Percentiles rank a stretch among this genome's conserved stretches.
phyloP scores from a whole-genome alignment of 2,329 filamentous ascomycete genomes.

The Pseudogymnoascus sp. region DNA sequence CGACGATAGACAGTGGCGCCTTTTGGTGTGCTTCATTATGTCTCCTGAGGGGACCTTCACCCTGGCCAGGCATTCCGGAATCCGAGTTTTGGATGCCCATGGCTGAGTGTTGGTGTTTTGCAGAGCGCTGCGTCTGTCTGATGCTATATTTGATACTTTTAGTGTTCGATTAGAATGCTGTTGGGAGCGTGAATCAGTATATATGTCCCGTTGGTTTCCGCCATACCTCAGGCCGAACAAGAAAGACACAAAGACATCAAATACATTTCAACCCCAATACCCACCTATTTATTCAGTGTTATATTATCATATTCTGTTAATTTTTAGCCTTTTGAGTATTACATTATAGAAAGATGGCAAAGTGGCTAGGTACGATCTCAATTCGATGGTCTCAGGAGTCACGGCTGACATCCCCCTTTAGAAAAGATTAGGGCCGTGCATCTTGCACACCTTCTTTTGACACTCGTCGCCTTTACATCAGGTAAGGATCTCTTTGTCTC shows the following conservation, averaged over 20 bases:
- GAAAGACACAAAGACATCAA: neutral
- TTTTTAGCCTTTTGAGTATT: neutral
- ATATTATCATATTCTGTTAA: neutral
- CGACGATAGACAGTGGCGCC: neutral
- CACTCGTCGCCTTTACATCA: neutral
- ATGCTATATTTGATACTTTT: neutral
- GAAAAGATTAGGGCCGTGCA: neutral
- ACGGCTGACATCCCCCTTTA: neutral
- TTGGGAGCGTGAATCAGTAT: conserved; percentile 1
- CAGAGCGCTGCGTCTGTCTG: neutral
- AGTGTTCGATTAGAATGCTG: neutral
- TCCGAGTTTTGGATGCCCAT: neutral
- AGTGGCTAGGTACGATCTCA: neutral
- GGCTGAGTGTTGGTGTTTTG: neutral
- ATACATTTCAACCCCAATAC: neutral
- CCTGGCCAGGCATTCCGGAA: neutral
- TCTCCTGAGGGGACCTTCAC: neutral
- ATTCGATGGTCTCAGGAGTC: neutral
- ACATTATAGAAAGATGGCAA: neutral
- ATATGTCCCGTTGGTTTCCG: neutral
- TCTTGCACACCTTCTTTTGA: neutral
- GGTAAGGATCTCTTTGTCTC: neutral
- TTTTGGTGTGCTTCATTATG: neutral
- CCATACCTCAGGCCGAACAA: neutral
- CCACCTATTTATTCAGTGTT: neutral